Base-by-base conservation (phyloP, 768 basidiomycete species). In the Tylopilus felleus region DNA sequence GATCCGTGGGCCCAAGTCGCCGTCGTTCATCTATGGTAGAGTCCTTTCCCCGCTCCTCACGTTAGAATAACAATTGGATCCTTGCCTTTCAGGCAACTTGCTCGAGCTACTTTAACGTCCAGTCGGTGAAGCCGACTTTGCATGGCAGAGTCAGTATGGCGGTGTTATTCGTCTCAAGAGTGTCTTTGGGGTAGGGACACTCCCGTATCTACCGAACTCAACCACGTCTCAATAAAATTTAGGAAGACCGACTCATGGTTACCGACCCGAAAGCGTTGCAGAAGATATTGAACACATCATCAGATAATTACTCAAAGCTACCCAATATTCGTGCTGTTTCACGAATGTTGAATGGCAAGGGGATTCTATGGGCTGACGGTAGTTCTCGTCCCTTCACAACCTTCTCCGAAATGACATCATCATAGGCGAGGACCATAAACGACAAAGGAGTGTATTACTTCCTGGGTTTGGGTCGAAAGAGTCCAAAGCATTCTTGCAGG, bases 381-480 rank as follows among this genome's bases (percentile, higher is more conserved):
- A 49, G 16, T 31, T 31, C 47, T 22, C 21, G 17, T 33, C 2
- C 3, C 1, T 29, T 25, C 12, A 16, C 10, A n/a, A 19, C 12
- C 4, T 23, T 71, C 68, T 33, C 47, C 38, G 40, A 25, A 33
- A 25, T 41, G 12, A 64, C n/a, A 17, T 4, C 29, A 23, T 41
- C n/a, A 21, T 33, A 69, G 68, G 74, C 3, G 65, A 74, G 23
- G 74, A 67, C 23, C 82, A 84, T 53, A 78, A 70, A 57, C 73
- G 82, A 47, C 81, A 83, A 46, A 68, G 79, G 52, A 79, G 71
- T 56, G 71, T 81, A 16, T 75, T 82, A 75, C 68, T 79, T 42
- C 81, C 81, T 1, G 82, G 79, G 4, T 83, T 83, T 55, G 78
- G 81, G 53, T 72, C 64, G 8, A 74, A 75, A 1, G 78, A 82